phyloP scores from a whole-genome alignment of 2,329 filamentous ascomycete genomes.

The Xylaria sp. region DNA sequence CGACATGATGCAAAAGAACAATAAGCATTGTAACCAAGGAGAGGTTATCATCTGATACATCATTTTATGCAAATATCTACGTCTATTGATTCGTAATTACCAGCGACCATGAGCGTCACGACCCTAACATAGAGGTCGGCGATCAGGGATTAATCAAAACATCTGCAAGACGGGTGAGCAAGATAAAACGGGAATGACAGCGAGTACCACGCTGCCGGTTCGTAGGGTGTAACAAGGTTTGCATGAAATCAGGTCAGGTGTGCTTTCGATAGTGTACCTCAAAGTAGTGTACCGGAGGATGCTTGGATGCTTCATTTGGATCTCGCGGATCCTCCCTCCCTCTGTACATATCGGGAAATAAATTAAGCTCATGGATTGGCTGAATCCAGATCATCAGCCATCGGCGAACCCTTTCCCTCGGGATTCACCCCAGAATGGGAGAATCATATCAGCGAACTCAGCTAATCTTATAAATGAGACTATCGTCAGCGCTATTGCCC shows the following conservation, averaged over 20 bases:
- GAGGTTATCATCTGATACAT: conserved; percentile 1
- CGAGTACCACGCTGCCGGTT: conserved; percentile 17
- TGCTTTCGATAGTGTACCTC: conserved; percentile 1
- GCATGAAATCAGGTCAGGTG: conserved; percentile 3
- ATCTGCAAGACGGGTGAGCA: conserved; percentile 8
- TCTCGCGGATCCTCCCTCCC: conserved; percentile 15
- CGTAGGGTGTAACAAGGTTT: conserved; percentile 1
- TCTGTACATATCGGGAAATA: conserved; percentile 12
- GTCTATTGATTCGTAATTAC: conserved; percentile 10
- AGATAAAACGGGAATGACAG: too few species aligned
- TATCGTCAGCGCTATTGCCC: conserved; percentile 30
- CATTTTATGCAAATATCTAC: conserved; percentile 3
- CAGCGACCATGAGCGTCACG: conserved; percentile 6
- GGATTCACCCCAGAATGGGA: conserved; percentile 14
- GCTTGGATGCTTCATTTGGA: conserved; percentile 5
- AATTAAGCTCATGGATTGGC: conserved; percentile 14
- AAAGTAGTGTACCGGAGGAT: conserved; percentile 20
- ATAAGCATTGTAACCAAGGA: background rate
- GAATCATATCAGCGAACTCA: conserved; percentile 4
- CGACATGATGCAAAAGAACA: conserved; percentile 21
- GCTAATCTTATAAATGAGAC: conserved; percentile 15
- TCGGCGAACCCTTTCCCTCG: conserved; percentile 19
- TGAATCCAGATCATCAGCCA: conserved; percentile 16
- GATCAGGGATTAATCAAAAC: conserved; percentile 8
- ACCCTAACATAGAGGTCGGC: conserved; percentile 24